phyloP scores from a whole-genome alignment of 129 eudicot genomes.

The Lactuca sativa region DNA sequence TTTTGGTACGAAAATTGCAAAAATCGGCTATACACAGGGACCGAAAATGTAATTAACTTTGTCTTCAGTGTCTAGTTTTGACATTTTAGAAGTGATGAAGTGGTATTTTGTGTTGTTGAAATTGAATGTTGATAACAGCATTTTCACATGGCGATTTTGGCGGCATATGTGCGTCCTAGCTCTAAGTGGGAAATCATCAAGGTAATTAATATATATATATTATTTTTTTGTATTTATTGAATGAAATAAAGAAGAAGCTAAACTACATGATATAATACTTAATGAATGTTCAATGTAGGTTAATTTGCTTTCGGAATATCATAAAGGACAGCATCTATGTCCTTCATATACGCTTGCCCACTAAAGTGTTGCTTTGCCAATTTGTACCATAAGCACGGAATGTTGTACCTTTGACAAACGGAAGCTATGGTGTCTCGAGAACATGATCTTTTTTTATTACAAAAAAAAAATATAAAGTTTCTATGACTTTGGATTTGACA shows the following conservation, averaged over 20 bases:
- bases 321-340: conserved; percentile 30
- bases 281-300: conserved; percentile 47
- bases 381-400: not conserved
- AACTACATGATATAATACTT: not conserved
- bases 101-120: not conserved
- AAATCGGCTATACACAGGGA: not conserved
- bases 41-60: not conserved
- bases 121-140: conserved; percentile 36
- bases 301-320: conserved; percentile 46
- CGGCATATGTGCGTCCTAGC: conserved; percentile 64
- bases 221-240: not conserved
- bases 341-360: conserved; percentile 41
- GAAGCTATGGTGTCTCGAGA: too few species aligned
- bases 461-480: not conserved
- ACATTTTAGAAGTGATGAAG: not conserved
- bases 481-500: too few species aligned
- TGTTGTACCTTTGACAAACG: not conserved
- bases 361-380: conserved; percentile 7
- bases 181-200: conserved; percentile 75
- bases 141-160: conserved; percentile 84
- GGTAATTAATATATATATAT: conserved; percentile 34
- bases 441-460: too few species aligned
- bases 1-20: too few species aligned
- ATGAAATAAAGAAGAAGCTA: not conserved
- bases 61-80: not conserved